Evolutionary conservation across 768 basidiomycete genomes (phyloP), one percentile per base, ranked within the genome.

Genomic region (Fomitopsis serialis): DNA sequence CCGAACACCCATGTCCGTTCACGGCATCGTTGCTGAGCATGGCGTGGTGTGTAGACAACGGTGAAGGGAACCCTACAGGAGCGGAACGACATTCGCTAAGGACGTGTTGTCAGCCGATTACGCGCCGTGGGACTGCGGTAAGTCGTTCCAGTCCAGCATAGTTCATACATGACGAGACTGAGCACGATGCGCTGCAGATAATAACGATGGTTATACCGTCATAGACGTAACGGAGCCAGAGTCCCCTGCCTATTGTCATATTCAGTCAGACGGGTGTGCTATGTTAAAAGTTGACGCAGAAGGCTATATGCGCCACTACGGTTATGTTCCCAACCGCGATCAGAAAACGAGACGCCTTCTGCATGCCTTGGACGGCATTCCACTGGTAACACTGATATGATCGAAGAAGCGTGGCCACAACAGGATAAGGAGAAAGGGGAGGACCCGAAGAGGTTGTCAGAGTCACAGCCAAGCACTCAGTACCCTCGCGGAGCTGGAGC

Each of bases 1-100:
- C 63, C 17, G 45, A 48, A 5, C 37, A 62, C n/a, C 71, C 74
- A 1, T 72, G 70, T 47, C 70, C 70, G 0, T 74, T 68, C 54
- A 54, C 61, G 9, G 49, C 63, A 0, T 70, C 68, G 40, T 52
- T 76, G 2, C 37, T 74, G n/a, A 60, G 54, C 11, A 54, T 53
- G 1, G 63, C 68, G 3, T 76, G 65, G 63, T 59, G 53, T 47
- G 48, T 61, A 19, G 64, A 72, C 46, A 55, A 15, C 4, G 13
- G 37, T 15, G 37, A 40, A 7, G 37, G 15, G 37, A 40, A 15
- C 13, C 7, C 37, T 64, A 66, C 29, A 40, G 49, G 4, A 62
- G 58, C 24, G 63, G 57, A 7, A 53, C 50, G 24, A 44, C 53
- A 9, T 61, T 69, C 40, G n/a, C 19, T 11, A 50, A 58, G 11